phyloP scores from a whole-genome alignment of 129 eudicot species.

The Lactuca sativa region DNA sequence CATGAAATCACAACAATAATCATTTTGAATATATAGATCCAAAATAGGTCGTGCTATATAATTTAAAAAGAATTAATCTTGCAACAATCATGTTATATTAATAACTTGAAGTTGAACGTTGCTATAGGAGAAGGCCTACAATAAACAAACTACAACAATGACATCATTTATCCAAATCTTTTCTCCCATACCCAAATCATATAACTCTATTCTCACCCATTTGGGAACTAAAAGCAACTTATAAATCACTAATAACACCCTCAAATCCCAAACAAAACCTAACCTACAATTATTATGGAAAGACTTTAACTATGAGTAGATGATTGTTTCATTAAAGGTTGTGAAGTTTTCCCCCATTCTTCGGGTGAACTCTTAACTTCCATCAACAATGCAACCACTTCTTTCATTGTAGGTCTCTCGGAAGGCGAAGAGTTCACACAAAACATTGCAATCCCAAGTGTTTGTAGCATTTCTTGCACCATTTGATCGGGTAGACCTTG shows the following conservation, averaged over 20 bases:
- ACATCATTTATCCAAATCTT: conserved; percentile 30
- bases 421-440: conserved; percentile 85
- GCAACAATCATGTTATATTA: conserved; percentile 6
- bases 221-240: conserved; percentile 16
- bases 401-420: conserved; percentile 92
- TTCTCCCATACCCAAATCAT: conserved; percentile 24
- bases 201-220: conserved; percentile 15
- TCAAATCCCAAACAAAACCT: conserved; percentile 26
- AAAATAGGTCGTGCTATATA: not conserved
- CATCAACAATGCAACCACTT: conserved; percentile 88
- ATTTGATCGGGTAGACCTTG: conserved; percentile 80
- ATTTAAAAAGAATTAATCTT: conserved; percentile 4
- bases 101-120: conserved; percentile 26
- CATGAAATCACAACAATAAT: no score
- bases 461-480: conserved; percentile 94
- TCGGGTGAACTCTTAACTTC: conserved; percentile 83
- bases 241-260: conserved; percentile 22
- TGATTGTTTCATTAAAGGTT: conserved; percentile 86
- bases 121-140: conserved; percentile 22
- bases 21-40: not conserved
- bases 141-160: conserved; percentile 36
- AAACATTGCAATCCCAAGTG: conserved; percentile 92
- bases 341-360: conserved; percentile 86
- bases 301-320: conserved; percentile 56
- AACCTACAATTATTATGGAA: conserved; percentile 6